These are phyloP conservation scores for Phytophthora megakarya DNA, from an alignment of 352 stramenopile species.

Conservation along the genomic window DNA sequence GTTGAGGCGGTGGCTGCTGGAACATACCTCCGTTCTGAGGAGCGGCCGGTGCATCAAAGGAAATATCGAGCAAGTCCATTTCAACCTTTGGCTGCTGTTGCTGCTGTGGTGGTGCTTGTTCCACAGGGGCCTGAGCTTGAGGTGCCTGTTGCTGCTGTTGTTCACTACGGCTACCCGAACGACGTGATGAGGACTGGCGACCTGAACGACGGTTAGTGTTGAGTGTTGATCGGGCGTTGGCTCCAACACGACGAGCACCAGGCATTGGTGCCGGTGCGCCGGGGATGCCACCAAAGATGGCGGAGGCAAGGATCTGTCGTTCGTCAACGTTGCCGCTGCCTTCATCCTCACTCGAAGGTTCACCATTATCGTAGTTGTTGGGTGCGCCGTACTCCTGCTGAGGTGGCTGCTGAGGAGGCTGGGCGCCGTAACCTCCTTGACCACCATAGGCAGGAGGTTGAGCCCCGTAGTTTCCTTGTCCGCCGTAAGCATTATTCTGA, in stretches of 20 bases:
- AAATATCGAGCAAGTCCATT: constrained; percentile 86
- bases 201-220: constrained; percentile 37
- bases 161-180: constrained; percentile 46
- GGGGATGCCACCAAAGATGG: constrained; percentile 96
- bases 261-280: constrained; percentile 61
- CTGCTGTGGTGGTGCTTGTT: constrained; percentile 36
- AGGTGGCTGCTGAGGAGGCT: constrained; percentile 33
- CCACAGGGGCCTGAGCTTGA: constrained; percentile 39
- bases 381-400: constrained; percentile 51
- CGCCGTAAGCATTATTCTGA: constrained; percentile 39
- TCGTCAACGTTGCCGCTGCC: constrained; percentile 56
- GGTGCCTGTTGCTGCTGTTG: constrained; percentile 40
- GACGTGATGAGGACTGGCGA: constrained; percentile 31
- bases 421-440: constrained; percentile 40
- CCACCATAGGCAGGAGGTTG: constrained; percentile 43
- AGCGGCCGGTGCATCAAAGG: constrained; percentile 63
- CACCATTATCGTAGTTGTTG: constrained; percentile 57
- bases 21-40: constrained; percentile 43
- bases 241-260: constrained; percentile 40
- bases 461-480: constrained; percentile 44
- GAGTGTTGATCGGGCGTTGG: constrained; percentile 30
- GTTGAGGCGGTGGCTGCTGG: constrained; percentile 36
- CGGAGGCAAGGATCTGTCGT: constrained; percentile 91
- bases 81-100: constrained; percentile 55
- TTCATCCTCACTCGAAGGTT: constrained; percentile 47